Conservation (phyloP, 805 yeast genomes). For the Hemisphaericaspora nanyangensis region DNA sequence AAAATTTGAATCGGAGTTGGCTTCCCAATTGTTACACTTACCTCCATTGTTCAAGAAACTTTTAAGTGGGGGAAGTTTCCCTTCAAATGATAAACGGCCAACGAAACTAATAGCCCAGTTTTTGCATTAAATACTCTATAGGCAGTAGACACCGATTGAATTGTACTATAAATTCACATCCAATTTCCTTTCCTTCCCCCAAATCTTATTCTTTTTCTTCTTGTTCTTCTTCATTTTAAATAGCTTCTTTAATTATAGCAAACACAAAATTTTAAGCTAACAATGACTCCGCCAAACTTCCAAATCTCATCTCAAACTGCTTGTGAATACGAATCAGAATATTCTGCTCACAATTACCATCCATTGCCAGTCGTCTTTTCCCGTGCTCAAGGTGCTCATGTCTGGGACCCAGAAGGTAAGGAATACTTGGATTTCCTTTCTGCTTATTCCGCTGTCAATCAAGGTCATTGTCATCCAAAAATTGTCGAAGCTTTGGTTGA, state of each 20-base stretch:
- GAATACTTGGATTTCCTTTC: conserved; percentile 89
- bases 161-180: background rate
- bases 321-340: conserved; percentile 62
- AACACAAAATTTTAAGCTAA: too few relatives aligned
- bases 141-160: conserved; percentile 1
- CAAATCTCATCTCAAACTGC: conserved; percentile 64
- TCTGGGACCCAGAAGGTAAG: conserved; percentile 97
- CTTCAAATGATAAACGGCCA: too few relatives aligned
- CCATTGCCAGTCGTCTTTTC: conserved; percentile 93
- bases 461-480: conserved; percentile 97
- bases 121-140: too few relatives aligned
- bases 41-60: too few relatives aligned
- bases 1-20: too few relatives aligned
- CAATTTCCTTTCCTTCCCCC: background rate
- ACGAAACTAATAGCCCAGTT: too few relatives aligned
- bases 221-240: background rate
- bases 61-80: too few relatives aligned
- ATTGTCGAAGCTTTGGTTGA: conserved; percentile 80
- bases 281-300: conserved; percentile 30
- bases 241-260: too few relatives aligned
- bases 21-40: too few relatives aligned
- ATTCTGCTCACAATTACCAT: conserved; percentile 96
- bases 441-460: conserved; percentile 96
- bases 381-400: conserved; percentile 84
- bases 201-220: background rate